Conservation (phyloP, 176 grass and related monocot species). For the Poa annua region DNA sequence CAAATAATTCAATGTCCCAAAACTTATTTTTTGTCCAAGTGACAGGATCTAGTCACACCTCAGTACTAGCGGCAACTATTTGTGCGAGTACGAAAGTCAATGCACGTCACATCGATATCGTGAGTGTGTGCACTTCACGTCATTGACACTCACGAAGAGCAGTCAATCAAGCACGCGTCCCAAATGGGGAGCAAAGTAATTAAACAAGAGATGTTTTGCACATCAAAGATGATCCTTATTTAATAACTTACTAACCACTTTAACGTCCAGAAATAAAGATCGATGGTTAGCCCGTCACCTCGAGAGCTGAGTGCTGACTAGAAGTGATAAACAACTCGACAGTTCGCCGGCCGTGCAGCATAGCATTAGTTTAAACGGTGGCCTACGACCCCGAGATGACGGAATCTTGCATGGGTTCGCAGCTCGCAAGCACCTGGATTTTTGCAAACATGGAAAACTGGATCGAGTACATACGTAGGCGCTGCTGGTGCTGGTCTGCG, state of each 20-base stretch:
- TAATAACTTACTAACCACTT: background rate
- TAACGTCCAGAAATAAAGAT: background rate
- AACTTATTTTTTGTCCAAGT: background rate
- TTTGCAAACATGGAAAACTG: background rate
- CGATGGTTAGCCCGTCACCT: background rate
- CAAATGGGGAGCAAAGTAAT: constrained; percentile 38
- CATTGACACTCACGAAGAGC: background rate
- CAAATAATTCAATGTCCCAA: background rate
- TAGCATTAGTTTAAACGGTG: background rate
- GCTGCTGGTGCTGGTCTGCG: constrained; percentile 12
- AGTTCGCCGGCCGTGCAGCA: background rate
- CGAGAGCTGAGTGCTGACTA: background rate
- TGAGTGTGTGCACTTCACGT: constrained; percentile 34
- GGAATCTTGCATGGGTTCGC: constrained; percentile 36
- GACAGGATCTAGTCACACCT: constrained; percentile 2
- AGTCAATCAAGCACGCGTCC: constrained; percentile 41
- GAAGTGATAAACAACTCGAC: background rate
- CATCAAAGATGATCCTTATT: background rate
- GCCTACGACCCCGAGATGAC: background rate
- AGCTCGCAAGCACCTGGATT: constrained; percentile 25
- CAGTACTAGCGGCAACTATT: background rate
- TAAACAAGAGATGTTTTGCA: background rate
- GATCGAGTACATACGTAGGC: background rate
- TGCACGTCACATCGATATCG: constrained; percentile 24
- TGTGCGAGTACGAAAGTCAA: constrained; percentile 26